Conservation (phyloP, 2,329 filamentous ascomycete species). For the Capronia americana region DNA sequence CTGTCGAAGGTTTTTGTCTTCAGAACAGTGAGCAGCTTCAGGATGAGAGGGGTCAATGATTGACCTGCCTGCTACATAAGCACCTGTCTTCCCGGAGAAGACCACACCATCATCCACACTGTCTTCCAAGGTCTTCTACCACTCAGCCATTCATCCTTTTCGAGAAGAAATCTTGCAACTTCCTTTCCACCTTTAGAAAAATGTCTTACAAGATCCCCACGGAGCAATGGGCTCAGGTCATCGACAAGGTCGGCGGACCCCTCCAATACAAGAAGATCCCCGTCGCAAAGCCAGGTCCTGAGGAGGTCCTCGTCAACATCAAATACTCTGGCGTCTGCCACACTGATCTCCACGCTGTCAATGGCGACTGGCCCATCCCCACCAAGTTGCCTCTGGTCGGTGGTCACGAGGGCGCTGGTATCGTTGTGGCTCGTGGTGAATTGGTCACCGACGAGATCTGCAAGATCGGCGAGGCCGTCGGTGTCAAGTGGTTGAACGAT, state of each 20-base stretch:
- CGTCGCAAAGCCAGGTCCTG: constrained; percentile 78
- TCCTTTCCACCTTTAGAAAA: constrained; percentile 5
- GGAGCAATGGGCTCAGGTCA: constrained; percentile 89
- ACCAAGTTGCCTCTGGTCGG: constrained; percentile 85
- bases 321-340: constrained; percentile 91
- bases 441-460: constrained; percentile 75
- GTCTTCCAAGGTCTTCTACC: background rate
- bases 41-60: constrained; percentile 30
- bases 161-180: background rate
- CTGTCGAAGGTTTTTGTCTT: constrained; percentile 17
- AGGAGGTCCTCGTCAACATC: constrained; percentile 91
- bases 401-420: constrained; percentile 73
- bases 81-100: constrained; percentile 6
- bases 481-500: constrained; percentile 92
- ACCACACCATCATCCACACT: background rate
- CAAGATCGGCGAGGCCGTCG: constrained; percentile 78
- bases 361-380: constrained; percentile 87
- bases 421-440: constrained; percentile 79
- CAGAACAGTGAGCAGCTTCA: constrained; percentile 3
- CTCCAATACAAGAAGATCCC: constrained; percentile 67
- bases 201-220: constrained; percentile 66
- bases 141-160: background rate
- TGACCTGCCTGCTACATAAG: constrained; percentile 31
- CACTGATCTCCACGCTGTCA: constrained; percentile 81
- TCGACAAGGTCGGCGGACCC: constrained; percentile 79